Evolutionary conservation across 2,329 filamentous ascomycete species (phyloP), one percentile per base, ranked within the genome.

Genomic region (Volutella citrinella): DNA sequence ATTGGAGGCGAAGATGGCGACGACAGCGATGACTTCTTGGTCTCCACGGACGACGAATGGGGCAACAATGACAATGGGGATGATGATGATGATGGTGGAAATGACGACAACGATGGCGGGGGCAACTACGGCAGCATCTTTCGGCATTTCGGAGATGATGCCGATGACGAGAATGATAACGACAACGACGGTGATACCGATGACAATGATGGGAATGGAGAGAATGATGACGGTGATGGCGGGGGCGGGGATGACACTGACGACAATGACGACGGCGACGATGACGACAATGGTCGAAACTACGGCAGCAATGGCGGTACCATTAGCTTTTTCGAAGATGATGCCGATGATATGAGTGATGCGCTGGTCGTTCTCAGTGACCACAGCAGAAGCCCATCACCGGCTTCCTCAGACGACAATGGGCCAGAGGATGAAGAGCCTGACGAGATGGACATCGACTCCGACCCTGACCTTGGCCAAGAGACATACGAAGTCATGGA

Each of bases 161-260:
- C 20, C 12, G 12, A 21, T 7, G 19, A 14, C 2, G 26, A 34
- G 10, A 20, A 3, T 12, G 26, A 36, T 20, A 14, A 10, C 5
- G 27, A 27, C 9, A 22, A 16, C 16, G 27, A 38, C 4, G 19
- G 26, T 15, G 22, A 13, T 3, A 21, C 18, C 10, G 26, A 20
- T 17, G 18, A 28, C n/a, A 31, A 32, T 9, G 21, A 24, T 21
- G 27, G 16, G 11, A 30, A 23, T 7, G 17, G 14, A n/a, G 30
- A 23, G 10, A 16, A 32, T 18, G 19, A 21, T 18, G 25, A 18
- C 15, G 28, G 30, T 16, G 25, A 39, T 19, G 32, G n/a, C 6
- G 29, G 30, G n/a, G 27, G 37, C 19, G 32, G n/a, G 6, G 27
- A 16, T 11, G 43, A 41, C 12, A n/a, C n/a, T n/a, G n/a, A n/a